Evolutionary conservation across 2,329 filamentous ascomycete genomes (phyloP).

Genomic region (Rhynchosporium graminicola): DNA sequence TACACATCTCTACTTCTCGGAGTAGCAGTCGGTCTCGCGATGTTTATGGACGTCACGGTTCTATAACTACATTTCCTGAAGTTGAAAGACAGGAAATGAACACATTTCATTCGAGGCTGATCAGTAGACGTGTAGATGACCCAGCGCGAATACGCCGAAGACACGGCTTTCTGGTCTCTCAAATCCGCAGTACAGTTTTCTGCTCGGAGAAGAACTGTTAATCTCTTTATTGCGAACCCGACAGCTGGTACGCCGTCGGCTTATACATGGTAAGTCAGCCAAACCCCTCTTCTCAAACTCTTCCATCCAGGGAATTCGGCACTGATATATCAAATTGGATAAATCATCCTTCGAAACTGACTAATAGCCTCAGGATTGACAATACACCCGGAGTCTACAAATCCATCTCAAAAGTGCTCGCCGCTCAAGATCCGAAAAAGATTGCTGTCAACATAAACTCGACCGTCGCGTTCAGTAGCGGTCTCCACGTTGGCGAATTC

Average conservation of each 20-base stretch:
- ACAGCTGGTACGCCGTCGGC: slow-evolving; percentile 36
- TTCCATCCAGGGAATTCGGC: not conserved
- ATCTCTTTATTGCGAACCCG: slow-evolving; percentile 50
- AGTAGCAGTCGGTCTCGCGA: too few relatives aligned
- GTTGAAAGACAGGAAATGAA: too few relatives aligned
- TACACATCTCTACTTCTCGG: too few relatives aligned
- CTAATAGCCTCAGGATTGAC: slow-evolving; percentile 41
- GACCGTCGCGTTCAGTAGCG: slow-evolving; percentile 49
- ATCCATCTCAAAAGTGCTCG: slow-evolving; percentile 44
- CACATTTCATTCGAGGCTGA: too few relatives aligned
- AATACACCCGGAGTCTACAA: slow-evolving; percentile 49
- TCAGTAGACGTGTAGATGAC: slow-evolving; percentile 41
- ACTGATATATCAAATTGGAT: not conserved
- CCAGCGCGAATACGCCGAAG: slow-evolving; percentile 54
- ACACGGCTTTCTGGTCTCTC: slow-evolving; percentile 54
- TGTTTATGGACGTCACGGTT: too few relatives aligned
- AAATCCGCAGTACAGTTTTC: slow-evolving; percentile 50
- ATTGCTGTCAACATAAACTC: slow-evolving; percentile 50
- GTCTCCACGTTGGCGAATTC: slow-evolving; percentile 51
- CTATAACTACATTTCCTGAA: too few relatives aligned
- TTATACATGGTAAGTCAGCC: slow-evolving; percentile 43
- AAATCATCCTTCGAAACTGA: too few relatives aligned
- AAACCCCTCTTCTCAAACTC: not conserved
- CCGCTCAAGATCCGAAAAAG: slow-evolving; percentile 40
- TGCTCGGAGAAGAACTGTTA: slow-evolving; percentile 51